Evolutionary conservation across 768 basidiomycete genomes (phyloP), one percentile per base, ranked within the genome.

Genomic region (Leccinum longicurvipes): DNA sequence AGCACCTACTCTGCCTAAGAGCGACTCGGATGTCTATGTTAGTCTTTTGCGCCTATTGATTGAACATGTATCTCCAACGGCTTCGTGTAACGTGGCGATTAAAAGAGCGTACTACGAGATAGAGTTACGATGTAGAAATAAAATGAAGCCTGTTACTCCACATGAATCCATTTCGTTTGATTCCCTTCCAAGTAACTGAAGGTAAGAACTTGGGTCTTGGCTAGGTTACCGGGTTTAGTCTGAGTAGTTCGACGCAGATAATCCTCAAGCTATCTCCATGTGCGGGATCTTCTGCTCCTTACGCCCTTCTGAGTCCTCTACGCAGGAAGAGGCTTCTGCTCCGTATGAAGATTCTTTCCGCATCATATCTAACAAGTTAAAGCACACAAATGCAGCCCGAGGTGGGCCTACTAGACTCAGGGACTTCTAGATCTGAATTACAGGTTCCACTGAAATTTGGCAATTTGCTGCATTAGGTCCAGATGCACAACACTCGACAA

Each of bases 1-100:
- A 87, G 84, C 59, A 85, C 88, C 50, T 98, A 98, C 82, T 75
- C 75, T 63, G 87, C 83, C 58, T 87, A 78, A 74, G 59, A 29
- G 45, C 47, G 41, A 36, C n/a, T n/a, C n/a, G n/a, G n/a, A 15
- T 27, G 17, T 50, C 25, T 14, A 21, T 31, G 21, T 28, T 54
- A 48, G n/a, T 46, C 32, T 46, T 51, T 14, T 61, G 52, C 60
- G 28, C 36, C 42, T 50, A 53, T 64, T 63, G 66, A 68, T 54
- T 64, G 27, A 46, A 46, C 47, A 45, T 54, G 25, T 54, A 27
- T 42, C 48, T 23, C 31, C 41, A 9, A 17, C 4, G 29, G 49
- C 39, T 32, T 44, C 36, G 50, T 49, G 48, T n/a, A 32, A 44
- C 50, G 58, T 42, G 32, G 23, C 24, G 51, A 60, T 46, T 66